Evolutionary conservation across 1,284 basidiomycete genomes (phyloP).

Genomic region (Ceratobasidium sp.): DNA sequence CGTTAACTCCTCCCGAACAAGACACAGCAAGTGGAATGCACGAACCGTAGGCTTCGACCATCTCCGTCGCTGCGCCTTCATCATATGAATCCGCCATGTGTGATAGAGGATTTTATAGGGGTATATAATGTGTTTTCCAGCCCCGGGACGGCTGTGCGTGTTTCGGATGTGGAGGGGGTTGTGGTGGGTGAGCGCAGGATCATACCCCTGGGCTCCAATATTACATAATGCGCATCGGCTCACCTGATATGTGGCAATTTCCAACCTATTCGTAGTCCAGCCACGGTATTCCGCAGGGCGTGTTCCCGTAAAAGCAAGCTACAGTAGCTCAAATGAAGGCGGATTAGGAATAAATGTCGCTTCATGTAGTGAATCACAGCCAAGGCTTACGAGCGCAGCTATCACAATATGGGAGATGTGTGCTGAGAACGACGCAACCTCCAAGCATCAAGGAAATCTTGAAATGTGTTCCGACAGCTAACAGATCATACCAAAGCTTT

Average conservation of each 20-base stretch:
- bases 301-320: too few species aligned
- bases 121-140: constrained; percentile 1
- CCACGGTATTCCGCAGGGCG: too few species aligned
- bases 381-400: too few species aligned
- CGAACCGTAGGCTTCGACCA: constrained; percentile 91
- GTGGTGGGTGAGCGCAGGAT: constrained; percentile 5
- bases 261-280: too few species aligned
- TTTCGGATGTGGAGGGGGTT: not conserved
- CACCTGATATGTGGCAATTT: not conserved
- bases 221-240: constrained; percentile 23
- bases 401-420: too few species aligned
- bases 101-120: not conserved
- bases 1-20: not conserved
- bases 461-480: too few species aligned
- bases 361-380: too few species aligned
- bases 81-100: constrained; percentile 39
- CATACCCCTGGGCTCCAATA: constrained; percentile 14
- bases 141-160: not conserved
- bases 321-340: too few species aligned
- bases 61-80: constrained; percentile 83
- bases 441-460: too few species aligned
- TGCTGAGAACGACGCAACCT: too few species aligned
- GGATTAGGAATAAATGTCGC: too few species aligned
- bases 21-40: constrained; percentile 26
- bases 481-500: too few species aligned